Percentiles rank a stretch among this genome's conserved stretches.
These are phyloP conservation scores for Corynespora cassiicola DNA, from an alignment of 2,329 filamentous ascomycete genomes.

Conservation along the genomic window DNA sequence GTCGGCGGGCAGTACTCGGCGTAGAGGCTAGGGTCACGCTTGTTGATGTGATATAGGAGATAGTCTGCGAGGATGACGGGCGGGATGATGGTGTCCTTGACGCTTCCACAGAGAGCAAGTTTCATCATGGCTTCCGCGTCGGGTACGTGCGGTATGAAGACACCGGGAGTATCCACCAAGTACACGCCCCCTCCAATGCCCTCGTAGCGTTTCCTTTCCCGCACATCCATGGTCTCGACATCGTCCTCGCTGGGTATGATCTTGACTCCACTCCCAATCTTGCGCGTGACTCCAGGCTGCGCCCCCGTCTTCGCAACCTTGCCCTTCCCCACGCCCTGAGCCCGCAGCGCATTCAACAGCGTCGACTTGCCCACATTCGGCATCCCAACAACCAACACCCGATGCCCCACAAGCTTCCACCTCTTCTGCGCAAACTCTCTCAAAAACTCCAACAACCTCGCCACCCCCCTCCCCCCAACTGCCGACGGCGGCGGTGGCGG, in stretches of 20 bases:
- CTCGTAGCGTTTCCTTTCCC: conserved; percentile 28
- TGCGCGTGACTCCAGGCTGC: conserved; percentile 88
- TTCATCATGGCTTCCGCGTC: conserved; percentile 91
- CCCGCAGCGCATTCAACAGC: conserved; percentile 85
- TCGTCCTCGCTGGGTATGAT: conserved; percentile 65
- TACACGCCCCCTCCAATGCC: conserved; percentile 69
- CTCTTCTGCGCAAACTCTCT: conserved; percentile 56
- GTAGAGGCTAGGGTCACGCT: conserved; percentile 68
- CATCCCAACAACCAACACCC: conserved; percentile 92
- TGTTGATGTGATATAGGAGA: conserved; percentile 83
- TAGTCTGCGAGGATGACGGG: conserved; percentile 86
- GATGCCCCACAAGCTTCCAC: conserved; percentile 77
- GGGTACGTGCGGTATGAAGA: conserved; percentile 91
- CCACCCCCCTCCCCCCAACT: conserved; percentile 23
- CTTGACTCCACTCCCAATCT: conserved; percentile 82
- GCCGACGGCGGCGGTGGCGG: too few species aligned
- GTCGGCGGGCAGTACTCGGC: conserved; percentile 75
- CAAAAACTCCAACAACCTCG: conserved; percentile 57
- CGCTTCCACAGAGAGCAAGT: conserved; percentile 86
- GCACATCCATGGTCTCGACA: conserved; percentile 32
- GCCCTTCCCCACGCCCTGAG: conserved; percentile 66
- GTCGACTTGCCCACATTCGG: conserved; percentile 97
- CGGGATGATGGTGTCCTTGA: conserved; percentile 86
- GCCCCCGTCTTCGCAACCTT: conserved; percentile 85
- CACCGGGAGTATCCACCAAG: conserved; percentile 89